Base-by-base conservation (phyloP, 1,284 basidiomycete species). In the Rhodotorula mucilaginosa region DNA sequence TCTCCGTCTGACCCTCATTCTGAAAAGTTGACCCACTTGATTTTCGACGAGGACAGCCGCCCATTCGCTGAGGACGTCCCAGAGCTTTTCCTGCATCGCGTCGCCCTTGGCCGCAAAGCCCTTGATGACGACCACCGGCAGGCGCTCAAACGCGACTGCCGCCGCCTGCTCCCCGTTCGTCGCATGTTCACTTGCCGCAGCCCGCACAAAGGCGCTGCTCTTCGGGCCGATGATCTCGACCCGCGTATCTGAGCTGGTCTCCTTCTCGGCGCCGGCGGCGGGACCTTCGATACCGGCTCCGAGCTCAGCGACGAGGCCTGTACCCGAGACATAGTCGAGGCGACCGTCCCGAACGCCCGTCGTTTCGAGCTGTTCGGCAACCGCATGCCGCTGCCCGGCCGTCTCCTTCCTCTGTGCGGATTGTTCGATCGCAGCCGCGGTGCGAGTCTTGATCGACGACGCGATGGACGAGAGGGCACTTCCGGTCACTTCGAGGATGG, bases 11-110 rank as follows among this genome's bases (percentile, higher is more conserved):
- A 58, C 19, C 15, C 39, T 16, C 21, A 13, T 10, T 23, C 34
- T 34, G 18, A 18, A 26, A 18, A 31, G 46, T 4, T 52, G 13
- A 79, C 84, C 62, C 61, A 90, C 90, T 82, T 89, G 86, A 78
- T 89, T 91, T 79, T 94, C 91, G 1, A 88, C 87, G 54, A 97
- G 83, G 19, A 85, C 85, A 0, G 92, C 92, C 5, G 88, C 90
- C 96, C 96, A 99, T 69, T 90, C 88, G 2, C 90, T 87, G 29
- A 99, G 81, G 2, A 90, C 90, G 58, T 85, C 85, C 80, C 92
- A 86, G 29, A 97, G 78, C 58, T 92, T 89, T 57, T 90, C 88
- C 76, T 86, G 85, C 70, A 86, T 86, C n/a, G 85, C 81, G 1
- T 87, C 87, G 21, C 87, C 85, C 68, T 88, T 89, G 44, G 84